Evolutionary conservation across 148 eudicot genomes (phyloP).

Genomic region (Rhododendron williamsianum): DNA sequence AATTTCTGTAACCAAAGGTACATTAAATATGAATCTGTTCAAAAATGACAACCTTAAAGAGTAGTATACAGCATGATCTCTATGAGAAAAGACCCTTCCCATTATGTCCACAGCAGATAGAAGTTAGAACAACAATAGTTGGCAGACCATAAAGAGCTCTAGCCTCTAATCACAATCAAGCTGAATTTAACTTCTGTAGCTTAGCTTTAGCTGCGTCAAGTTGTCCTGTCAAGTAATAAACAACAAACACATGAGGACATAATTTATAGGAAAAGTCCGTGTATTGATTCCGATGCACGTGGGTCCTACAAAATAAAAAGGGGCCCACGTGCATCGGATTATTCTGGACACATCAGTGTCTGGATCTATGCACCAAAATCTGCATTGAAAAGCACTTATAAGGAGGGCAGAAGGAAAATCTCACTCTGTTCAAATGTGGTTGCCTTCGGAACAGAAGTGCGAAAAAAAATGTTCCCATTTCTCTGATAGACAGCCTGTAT

Average conservation of each 20-base stretch:
- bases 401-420: neutral
- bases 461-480: neutral
- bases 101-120: neutral
- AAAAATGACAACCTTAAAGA: neutral
- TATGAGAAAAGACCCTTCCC: neutral
- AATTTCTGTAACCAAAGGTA: neutral
- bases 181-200: neutral
- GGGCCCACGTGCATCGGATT: neutral
- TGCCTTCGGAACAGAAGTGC: neutral
- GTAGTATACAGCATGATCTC: neutral
- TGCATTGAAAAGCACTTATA: neutral
- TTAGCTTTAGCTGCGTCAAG: neutral
- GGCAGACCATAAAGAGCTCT: neutral
- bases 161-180: neutral
- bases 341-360: neutral
- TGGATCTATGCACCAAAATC: neutral
- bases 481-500: conserved; percentile 1
- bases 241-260: neutral
- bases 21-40: neutral
- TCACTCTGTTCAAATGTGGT: neutral
- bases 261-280: neutral
- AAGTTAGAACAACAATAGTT: neutral
- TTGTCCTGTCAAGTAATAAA: neutral
- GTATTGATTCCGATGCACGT: neutral
- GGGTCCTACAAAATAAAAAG: neutral